A percentile compares a stretch with the other conserved stretches of the same genome.
Evolutionary conservation across 192 early-diverging fungal species (phyloP).

Genomic region (Thoreauomyces humboldtii): DNA sequence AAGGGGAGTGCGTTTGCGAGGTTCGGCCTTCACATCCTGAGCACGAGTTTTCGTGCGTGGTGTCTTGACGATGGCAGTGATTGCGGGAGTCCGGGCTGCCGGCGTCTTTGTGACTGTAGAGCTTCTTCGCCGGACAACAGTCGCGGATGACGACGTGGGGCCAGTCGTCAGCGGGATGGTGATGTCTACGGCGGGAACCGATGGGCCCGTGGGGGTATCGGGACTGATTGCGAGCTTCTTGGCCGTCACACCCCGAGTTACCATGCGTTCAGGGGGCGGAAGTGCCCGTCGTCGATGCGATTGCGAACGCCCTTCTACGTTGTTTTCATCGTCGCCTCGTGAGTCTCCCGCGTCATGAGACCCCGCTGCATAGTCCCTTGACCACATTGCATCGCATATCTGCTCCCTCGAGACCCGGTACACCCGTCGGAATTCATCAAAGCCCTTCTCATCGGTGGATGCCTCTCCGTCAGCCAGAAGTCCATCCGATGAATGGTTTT

Average conservation of each 20-base stretch:
- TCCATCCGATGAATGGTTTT: neutral
- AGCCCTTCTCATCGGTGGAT: neutral
- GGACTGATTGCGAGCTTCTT: conserved; percentile 17
- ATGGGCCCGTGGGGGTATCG: conserved; percentile 6
- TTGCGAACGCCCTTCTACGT: neutral
- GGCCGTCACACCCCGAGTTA: conserved; percentile 27
- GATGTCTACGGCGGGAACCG: neutral
- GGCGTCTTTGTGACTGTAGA: neutral
- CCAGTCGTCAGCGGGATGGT: neutral
- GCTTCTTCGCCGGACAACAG: conserved; percentile 8
- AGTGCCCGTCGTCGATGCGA: neutral
- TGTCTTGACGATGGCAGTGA: neutral
- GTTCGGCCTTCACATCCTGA: neutral
- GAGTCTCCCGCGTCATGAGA: neutral
- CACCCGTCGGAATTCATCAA: conserved; percentile 7
- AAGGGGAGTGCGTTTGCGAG: neutral
- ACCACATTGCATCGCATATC: neutral
- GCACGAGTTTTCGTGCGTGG: neutral
- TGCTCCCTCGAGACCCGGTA: conserved; percentile 10
- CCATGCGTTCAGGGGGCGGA: conserved; percentile 29
- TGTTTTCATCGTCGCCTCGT: neutral
- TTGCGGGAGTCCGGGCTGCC: neutral
- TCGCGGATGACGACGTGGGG: neutral
- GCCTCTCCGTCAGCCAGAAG: neutral
- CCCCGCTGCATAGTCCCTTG: neutral